Percentiles rank a stretch among this genome's conserved stretches.
Evolutionary conservation across 148 eudicot species (phyloP).

Genomic region (Rheum nobile): DNA sequence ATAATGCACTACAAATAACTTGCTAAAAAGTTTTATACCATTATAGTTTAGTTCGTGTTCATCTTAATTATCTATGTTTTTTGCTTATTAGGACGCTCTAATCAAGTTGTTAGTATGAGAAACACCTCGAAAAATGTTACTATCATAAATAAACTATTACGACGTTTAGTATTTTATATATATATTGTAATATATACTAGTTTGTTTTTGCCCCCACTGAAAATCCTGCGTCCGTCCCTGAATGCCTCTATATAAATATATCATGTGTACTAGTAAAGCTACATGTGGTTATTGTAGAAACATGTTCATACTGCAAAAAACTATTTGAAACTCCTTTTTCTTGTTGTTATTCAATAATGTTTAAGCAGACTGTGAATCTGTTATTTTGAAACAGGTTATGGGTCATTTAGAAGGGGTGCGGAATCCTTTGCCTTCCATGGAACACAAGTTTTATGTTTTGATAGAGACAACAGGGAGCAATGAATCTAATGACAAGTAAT

Average conservation of each 20-base stretch:
- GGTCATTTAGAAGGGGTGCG: slow-evolving; percentile 71
- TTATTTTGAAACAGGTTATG: slow-evolving; percentile 46
- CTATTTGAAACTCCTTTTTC: background rate
- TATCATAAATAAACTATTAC: too few species aligned
- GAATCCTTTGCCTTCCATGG: slow-evolving; percentile 69
- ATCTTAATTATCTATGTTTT: too few species aligned
- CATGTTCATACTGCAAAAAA: background rate
- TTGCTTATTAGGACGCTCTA: too few species aligned
- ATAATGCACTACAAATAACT: too few species aligned
- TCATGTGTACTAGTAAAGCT: background rate
- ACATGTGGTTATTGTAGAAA: background rate
- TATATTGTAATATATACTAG: too few species aligned
- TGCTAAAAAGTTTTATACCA: too few species aligned
- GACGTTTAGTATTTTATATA: too few species aligned
- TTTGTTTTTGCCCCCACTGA: too few species aligned
- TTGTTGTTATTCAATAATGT: background rate
- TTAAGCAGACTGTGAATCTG: slow-evolving; percentile 3
- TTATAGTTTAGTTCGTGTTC: too few species aligned
- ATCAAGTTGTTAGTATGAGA: too few species aligned
- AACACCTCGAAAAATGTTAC: too few species aligned
- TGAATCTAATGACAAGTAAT: slow-evolving; percentile 77
- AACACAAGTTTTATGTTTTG: slow-evolving; percentile 76
- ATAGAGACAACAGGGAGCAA: slow-evolving; percentile 94
- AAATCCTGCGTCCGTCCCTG: too few species aligned
- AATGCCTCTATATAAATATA: background rate